Conservation (phyloP, 805 yeast genomes). For the Cyberlindnera mycetangii region DNA sequence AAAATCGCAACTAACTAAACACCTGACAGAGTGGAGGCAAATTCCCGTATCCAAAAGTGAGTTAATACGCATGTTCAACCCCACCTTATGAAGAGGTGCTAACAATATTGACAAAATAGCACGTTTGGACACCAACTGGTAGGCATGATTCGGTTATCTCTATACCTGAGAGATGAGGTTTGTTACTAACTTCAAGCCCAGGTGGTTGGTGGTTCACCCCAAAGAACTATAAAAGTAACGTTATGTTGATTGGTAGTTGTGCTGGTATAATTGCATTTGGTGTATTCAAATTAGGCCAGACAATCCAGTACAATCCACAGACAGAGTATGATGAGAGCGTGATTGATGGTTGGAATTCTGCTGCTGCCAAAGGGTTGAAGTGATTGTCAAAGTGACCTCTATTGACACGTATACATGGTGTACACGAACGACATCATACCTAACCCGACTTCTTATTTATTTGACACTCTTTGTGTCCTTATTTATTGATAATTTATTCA, state of each 20-base stretch:
- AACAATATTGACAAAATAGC: conserved; percentile 21
- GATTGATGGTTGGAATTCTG: conserved; percentile 23
- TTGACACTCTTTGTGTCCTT: background rate
- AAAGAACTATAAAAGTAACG: conserved; percentile 23
- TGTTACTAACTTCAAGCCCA: conserved; percentile 16
- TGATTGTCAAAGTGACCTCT: too few relatives aligned
- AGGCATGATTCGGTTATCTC: background rate
- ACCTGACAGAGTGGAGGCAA: conserved; percentile 21
- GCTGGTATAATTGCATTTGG: conserved; percentile 18
- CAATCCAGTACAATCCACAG: conserved; percentile 19
- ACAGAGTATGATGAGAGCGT: conserved; percentile 21
- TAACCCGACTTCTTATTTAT: conserved; percentile 4
- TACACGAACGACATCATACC: too few relatives aligned
- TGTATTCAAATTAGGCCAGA: conserved; percentile 20
- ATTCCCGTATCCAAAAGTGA: conserved; percentile 26
- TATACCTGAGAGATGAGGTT: background rate
- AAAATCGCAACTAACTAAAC: background rate
- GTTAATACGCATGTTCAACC: conserved; percentile 5
- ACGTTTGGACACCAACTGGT: conserved; percentile 30
- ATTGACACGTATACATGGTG: background rate
- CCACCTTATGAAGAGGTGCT: background rate
- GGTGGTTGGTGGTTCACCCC: conserved; percentile 31
- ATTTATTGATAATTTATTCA: conserved; percentile 5
- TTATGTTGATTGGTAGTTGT: conserved; percentile 13
- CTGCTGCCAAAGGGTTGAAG: conserved; percentile 22